Conservation (phyloP, 1,139 yeast species). For the Pichia sp. region DNA sequence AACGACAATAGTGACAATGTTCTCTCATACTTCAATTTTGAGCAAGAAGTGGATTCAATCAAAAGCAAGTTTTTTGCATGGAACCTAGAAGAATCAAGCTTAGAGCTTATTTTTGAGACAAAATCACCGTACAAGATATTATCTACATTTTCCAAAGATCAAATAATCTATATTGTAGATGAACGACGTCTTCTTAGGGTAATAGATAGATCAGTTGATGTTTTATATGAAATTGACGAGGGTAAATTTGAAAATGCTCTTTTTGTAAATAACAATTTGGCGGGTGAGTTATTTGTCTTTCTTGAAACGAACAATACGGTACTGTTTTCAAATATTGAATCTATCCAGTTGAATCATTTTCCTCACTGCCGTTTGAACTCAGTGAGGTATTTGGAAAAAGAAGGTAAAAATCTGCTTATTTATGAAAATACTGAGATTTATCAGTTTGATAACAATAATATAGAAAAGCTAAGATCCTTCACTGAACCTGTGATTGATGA, state of each 20-base stretch:
- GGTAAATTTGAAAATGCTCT: background rate
- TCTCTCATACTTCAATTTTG: constrained; percentile 4
- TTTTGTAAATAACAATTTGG: background rate
- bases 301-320: background rate
- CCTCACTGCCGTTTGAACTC: too few relatives aligned
- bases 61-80: too few relatives aligned
- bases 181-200: background rate
- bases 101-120: background rate
- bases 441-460: constrained; percentile 2
- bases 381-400: too few relatives aligned
- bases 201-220: background rate
- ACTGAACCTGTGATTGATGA: background rate
- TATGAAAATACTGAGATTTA: background rate
- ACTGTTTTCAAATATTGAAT: too few relatives aligned
- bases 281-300: background rate
- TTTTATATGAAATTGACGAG: background rate
- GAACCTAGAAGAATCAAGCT: too few relatives aligned
- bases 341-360: too few relatives aligned
- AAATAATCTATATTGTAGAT: constrained; percentile 1
- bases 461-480: background rate
- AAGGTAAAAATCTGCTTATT: too few relatives aligned
- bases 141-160: background rate
- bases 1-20: background rate
- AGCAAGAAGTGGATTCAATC: background rate
- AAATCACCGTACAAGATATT: background rate